Percentiles rank a stretch among this genome's conserved stretches.
Conservation (phyloP, 202 grass and related monocot genomes). For the Panicum virgatum region DNA sequence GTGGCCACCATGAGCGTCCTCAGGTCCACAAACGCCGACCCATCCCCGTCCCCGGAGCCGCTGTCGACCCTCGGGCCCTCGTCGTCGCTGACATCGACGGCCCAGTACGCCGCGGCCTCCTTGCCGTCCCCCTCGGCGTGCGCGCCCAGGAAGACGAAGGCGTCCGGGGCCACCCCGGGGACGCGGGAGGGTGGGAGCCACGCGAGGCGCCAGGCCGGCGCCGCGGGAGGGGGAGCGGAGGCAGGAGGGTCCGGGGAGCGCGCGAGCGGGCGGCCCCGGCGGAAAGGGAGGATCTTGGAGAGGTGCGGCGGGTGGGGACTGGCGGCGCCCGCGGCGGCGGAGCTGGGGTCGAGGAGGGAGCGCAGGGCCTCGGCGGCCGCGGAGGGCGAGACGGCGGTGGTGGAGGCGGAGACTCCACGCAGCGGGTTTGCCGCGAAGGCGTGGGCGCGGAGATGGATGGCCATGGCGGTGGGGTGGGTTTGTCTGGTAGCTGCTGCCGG, state of each 20-base stretch:
- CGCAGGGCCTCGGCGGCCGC: slow-evolving; percentile 53
- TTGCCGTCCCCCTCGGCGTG: slow-evolving; percentile 37
- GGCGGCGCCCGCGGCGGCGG: slow-evolving; percentile 18
- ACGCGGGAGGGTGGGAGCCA: slow-evolving; percentile 70
- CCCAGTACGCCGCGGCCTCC: slow-evolving; percentile 63
- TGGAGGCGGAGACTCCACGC: slow-evolving; percentile 41
- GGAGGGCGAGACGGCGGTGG: slow-evolving; percentile 34
- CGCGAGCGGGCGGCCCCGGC: slow-evolving; percentile 72
- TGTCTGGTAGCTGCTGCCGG: neutral
- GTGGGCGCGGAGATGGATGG: slow-evolving; percentile 56
- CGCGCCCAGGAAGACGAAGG: slow-evolving; percentile 82
- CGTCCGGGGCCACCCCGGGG: slow-evolving; percentile 32
- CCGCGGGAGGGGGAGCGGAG: neutral
- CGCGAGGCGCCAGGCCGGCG: slow-evolving; percentile 59
- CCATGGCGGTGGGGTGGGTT: slow-evolving; percentile 23
- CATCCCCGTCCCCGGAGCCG: slow-evolving; percentile 31
- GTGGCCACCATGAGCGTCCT: slow-evolving; percentile 94
- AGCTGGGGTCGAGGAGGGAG: slow-evolving; percentile 44
- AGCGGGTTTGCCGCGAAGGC: slow-evolving; percentile 85
- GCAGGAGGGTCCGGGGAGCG: slow-evolving; percentile 40
- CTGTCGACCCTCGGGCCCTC: slow-evolving; percentile 30
- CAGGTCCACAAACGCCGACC: slow-evolving; percentile 70
- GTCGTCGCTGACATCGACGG: slow-evolving; percentile 57
- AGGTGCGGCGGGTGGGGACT: slow-evolving; percentile 1
- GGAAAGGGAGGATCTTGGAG: slow-evolving; percentile 67